A percentile compares a stretch with the other conserved stretches of the same genome.
Conservation (phyloP, 129 eudicot species). For the Artemisia argyi region DNA sequence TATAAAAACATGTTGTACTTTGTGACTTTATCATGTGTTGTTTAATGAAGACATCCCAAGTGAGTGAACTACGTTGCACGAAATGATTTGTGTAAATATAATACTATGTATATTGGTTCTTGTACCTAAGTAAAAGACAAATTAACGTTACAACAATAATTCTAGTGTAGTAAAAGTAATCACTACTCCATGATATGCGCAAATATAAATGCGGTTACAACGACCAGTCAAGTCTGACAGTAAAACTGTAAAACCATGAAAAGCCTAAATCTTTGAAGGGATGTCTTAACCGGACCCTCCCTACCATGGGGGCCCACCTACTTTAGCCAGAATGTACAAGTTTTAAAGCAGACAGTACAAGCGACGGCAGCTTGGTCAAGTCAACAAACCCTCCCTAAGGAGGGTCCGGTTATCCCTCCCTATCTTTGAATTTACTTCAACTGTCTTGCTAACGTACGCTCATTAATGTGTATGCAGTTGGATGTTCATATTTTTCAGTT, state of each 20-base stretch:
- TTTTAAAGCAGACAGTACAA: no score
- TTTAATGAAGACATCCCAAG: slow-evolving; percentile 20
- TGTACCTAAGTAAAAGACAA: slow-evolving; percentile 27
- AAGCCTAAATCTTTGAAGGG: slow-evolving; percentile 1
- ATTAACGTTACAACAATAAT: not conserved
- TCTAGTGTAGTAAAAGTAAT: not conserved
- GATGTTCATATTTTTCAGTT: not conserved
- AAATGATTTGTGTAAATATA: not conserved
- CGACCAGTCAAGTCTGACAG: slow-evolving; percentile 16
- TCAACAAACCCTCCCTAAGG: no score
- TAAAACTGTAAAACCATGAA: slow-evolving; percentile 20
- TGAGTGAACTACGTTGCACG: not conserved
- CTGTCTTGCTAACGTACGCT: slow-evolving; percentile 26
- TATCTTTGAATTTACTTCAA: no score
- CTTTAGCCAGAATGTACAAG: no score
- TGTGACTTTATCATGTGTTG: slow-evolving; percentile 8
- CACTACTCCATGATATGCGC: slow-evolving; percentile 15
- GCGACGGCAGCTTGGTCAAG: no score
- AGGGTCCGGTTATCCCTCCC: no score
- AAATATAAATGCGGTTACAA: slow-evolving; percentile 14
- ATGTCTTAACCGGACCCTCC: no score
- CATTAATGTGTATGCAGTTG: not conserved
- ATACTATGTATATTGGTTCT: not conserved
- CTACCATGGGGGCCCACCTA: no score
- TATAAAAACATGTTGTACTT: slow-evolving; percentile 1